Evolutionary conservation across 495 filamentous ascomycete genomes (phyloP), one percentile per base, ranked within the genome.

Genomic region (Penicillium roqueforti): DNA sequence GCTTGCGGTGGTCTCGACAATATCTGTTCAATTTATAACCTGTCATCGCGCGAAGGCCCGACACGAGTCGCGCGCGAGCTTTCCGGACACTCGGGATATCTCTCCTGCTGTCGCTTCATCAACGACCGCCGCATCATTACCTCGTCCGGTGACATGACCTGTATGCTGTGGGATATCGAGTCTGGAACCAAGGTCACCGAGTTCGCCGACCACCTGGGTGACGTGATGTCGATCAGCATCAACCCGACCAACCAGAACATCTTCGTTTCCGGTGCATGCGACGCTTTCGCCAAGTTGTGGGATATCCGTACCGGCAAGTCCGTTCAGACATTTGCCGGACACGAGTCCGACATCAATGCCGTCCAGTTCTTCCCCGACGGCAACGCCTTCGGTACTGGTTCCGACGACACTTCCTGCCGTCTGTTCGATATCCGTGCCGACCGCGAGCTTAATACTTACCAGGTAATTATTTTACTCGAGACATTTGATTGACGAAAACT

Each of bases 181-280:
- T 92, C 93, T 0, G 95, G 95, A 22, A 87, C 89, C 42, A 97
- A 97, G 79, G 88, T 96, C 13, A 96, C 91, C 61, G 93, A 98
- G 72, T 98, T 98, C 58, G 95, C 93, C 64, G 93, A 98, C 77
- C 93, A 98, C 67, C 79, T 98, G 22, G 93, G 93, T 69, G 93
- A 98, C 67, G 93, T 98, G 55, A 98, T 98, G 93, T 97, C 93
- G 74, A 89, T 98, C 71, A 97, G 95, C 80, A 89, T 98, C 77
- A 97, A 98, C 76, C 93, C 93, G 3, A 96, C 95, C 46, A 97
- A 98, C 77, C 91, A 97, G 74, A 95, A 92, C 60, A 76, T 81
- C 49, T 98, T 98, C 70, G 92, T 98, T 56, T 97, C 95, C 26
- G 93, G 93, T 68, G 93, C 93, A 60, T 98, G 93, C 72, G 93